Evolutionary conservation across 1,284 basidiomycete genomes (phyloP).

Genomic region (Cryptococcus depauperatus): DNA sequence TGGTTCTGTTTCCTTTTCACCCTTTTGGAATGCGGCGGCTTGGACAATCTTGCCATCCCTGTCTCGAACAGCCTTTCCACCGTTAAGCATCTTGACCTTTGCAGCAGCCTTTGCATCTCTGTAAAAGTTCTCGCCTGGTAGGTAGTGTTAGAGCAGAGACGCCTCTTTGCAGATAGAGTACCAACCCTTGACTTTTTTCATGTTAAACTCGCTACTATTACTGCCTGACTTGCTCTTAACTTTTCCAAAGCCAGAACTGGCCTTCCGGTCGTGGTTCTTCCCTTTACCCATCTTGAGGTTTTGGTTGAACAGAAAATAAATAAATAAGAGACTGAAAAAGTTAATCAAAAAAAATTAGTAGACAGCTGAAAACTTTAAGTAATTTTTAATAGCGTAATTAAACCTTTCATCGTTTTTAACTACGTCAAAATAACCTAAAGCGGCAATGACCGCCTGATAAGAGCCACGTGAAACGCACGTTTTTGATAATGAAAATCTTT

Average conservation of each 20-base stretch:
- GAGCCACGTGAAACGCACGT: no score
- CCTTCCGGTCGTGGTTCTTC: slow-evolving; percentile 43
- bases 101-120: slow-evolving; percentile 78
- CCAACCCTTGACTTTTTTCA: slow-evolving; percentile 59
- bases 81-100: slow-evolving; percentile 79
- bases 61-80: slow-evolving; percentile 81
- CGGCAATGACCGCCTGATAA: no score
- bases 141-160: neutral
- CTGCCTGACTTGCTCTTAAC: slow-evolving; percentile 30
- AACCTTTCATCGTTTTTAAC: no score
- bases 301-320: no score
- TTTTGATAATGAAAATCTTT: no score
- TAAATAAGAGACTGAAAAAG: no score
- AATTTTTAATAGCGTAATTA: no score
- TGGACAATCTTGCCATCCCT: slow-evolving; percentile 81
- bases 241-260: slow-evolving; percentile 34
- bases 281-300: slow-evolving; percentile 47
- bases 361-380: no score
- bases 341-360: no score
- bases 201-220: slow-evolving; percentile 34
- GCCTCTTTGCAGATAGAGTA: neutral
- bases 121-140: slow-evolving; percentile 73
- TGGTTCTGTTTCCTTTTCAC: slow-evolving; percentile 75
- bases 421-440: no score
- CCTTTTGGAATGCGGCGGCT: slow-evolving; percentile 87